Conservation (phyloP, 139 green algal species). For the Astrephomene gubernaculifera region DNA sequence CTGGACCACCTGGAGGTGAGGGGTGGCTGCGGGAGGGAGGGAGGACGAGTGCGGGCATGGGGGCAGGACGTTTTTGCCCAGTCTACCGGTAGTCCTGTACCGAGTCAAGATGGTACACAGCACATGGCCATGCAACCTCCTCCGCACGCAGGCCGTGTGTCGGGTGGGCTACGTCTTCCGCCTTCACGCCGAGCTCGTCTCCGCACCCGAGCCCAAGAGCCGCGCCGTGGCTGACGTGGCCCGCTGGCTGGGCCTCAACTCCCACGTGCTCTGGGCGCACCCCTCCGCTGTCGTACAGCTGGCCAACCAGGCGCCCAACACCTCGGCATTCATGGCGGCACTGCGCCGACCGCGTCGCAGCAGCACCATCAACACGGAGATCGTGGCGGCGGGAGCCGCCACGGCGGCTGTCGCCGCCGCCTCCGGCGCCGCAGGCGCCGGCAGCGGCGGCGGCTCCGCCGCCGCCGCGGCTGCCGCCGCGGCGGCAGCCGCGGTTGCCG, state of each 20-base stretch:
- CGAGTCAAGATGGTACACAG: too few relatives aligned
- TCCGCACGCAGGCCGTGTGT: conserved; percentile 2
- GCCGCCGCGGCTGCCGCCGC: too few relatives aligned
- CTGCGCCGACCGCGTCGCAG: conserved; percentile 26
- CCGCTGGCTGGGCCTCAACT: conserved; percentile 38
- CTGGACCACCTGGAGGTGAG: conserved; percentile 45
- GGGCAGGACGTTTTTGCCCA: too few relatives aligned
- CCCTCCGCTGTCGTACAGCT: conserved; percentile 31
- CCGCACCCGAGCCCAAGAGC: conserved; percentile 33
- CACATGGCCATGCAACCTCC: too few relatives aligned
- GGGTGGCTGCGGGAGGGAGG: background rate
- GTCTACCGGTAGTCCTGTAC: too few relatives aligned
- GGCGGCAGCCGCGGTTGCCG: background rate
- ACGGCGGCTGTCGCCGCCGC: background rate
- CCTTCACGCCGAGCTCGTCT: conserved; percentile 30
- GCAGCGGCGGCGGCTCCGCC: too few relatives aligned
- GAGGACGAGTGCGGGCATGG: background rate
- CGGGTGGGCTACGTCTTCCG: conserved; percentile 38
- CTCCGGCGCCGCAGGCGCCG: background rate
- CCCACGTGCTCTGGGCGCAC: conserved; percentile 32
- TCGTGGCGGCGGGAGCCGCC: background rate
- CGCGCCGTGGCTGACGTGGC: conserved; percentile 38
- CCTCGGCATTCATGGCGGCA: conserved; percentile 16
- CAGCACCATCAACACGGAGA: conserved; percentile 38
- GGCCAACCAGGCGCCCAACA: conserved; percentile 44